Evolutionary conservation across 129 eudicot genomes (phyloP).

Genomic region (Artemisia tridentata): DNA sequence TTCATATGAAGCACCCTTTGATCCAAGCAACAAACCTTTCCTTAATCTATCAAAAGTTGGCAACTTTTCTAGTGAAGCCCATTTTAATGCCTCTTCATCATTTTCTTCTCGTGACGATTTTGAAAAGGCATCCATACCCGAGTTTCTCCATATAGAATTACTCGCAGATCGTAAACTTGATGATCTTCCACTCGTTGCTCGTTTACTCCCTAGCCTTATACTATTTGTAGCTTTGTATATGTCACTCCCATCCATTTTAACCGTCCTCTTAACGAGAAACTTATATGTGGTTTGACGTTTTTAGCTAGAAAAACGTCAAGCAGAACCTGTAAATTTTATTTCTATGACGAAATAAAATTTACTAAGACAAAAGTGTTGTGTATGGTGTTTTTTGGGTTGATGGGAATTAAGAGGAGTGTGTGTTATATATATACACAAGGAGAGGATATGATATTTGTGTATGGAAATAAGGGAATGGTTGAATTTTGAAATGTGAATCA

Average conservation of each 20-base stretch:
- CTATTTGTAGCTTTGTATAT: slow-evolving; percentile 37
- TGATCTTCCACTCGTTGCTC: slow-evolving; percentile 25
- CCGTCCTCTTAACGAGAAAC: too few species aligned
- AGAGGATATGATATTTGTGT: too few species aligned
- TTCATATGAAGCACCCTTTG: slow-evolving; percentile 48
- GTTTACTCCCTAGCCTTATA: slow-evolving; percentile 30
- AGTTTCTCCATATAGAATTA: slow-evolving; percentile 51
- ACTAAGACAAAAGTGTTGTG: too few species aligned
- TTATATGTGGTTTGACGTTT: too few species aligned
- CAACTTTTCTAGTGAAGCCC: slow-evolving; percentile 90
- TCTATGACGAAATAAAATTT: too few species aligned
- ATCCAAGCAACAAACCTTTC: slow-evolving; percentile 64
- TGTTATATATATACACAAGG: too few species aligned
- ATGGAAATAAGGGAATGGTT: too few species aligned
- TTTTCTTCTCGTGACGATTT: slow-evolving; percentile 58
- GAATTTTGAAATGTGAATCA: too few species aligned
- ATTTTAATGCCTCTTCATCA: slow-evolving; percentile 85
- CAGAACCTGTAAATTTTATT: too few species aligned
- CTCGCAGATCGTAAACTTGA: slow-evolving; percentile 50
- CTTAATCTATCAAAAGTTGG: slow-evolving; percentile 79
- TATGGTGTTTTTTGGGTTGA: too few species aligned
- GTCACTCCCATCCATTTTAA: slow-evolving; percentile 37
- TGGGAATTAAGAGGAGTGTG: too few species aligned
- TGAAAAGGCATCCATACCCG: slow-evolving; percentile 52
- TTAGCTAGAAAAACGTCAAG: too few species aligned